Conservation (phyloP, 2,329 filamentous ascomycete genomes). For the Emergomyces pasteurianus region DNA sequence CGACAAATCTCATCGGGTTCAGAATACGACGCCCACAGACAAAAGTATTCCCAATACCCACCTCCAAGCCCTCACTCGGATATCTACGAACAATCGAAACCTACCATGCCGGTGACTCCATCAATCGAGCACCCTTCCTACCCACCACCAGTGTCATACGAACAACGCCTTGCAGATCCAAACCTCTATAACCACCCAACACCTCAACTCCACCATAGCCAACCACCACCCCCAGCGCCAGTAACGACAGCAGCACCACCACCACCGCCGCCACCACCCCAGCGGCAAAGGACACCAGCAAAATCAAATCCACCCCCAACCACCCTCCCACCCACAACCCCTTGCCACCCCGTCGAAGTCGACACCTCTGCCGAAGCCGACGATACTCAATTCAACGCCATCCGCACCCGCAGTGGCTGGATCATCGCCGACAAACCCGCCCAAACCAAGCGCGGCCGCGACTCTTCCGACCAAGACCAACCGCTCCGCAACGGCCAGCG, state of each 20-base stretch:
- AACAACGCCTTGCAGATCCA: not conserved
- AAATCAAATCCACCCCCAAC: too few relatives aligned
- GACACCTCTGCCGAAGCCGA: not conserved
- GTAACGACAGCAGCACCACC: too few relatives aligned
- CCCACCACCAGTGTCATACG: not conserved
- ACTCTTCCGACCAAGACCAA: not conserved
- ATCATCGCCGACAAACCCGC: not conserved
- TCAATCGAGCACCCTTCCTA: not conserved
- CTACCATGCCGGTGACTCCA: conserved; percentile 16
- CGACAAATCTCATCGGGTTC: conserved; percentile 22
- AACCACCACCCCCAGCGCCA: not conserved
- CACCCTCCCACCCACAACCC: not conserved
- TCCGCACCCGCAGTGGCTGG: not conserved
- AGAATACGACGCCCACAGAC: conserved; percentile 20
- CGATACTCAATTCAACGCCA: not conserved
- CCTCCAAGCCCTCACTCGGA: conserved; percentile 9
- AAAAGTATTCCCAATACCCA: conserved; percentile 20
- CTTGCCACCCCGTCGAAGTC: not conserved
- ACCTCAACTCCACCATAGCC: not conserved
- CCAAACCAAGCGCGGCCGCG: not conserved
- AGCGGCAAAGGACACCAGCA: not conserved
- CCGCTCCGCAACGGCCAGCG: conserved; percentile 1
- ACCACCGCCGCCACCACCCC: too few relatives aligned
- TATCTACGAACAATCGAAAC: conserved; percentile 17
- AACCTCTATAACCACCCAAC: not conserved